Evolutionary conservation across 2,329 filamentous ascomycete genomes (phyloP), one percentile per base, ranked within the genome.

Genomic region (Macroventuria anomochaeta): DNA sequence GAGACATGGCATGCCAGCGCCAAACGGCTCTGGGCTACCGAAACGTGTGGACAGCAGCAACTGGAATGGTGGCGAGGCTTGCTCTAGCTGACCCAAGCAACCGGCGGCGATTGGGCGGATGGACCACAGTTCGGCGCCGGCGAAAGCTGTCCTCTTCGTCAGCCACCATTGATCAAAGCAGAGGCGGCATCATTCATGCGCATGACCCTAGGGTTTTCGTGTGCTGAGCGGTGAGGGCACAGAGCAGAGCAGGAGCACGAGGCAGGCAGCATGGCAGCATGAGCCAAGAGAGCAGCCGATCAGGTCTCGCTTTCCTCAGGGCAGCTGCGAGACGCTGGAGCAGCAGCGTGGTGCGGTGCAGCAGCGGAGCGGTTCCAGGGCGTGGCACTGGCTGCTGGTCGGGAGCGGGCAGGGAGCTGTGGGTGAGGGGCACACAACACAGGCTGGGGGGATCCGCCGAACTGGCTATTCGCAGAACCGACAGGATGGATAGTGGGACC

Each of bases 401-500:
- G 33, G 34, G 41, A 25, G 41, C 23, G 17, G 41, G 36, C 23
- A 34, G 26, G 12, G 28, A 29, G 33, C 51, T 31, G 23, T 47
- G 44, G 51, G 40, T 42, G 44, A 47, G 38, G 37, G 43, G 43
- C 43, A 18, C 20, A 33, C 32, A 26, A 32, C 6, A 33, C 25
- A 18, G 48, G 34, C 41, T 52, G 49, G 41, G 38, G 53, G 50
- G 47, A 56, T 58, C 62, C 64, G 62, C 59, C 55, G 47, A 55
- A 48, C 47, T 50, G 55, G 62, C 50, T 57, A 44, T 47, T 59
- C 48, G 41, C 32, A 49, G 48, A 32, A 47, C 65, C 61, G 64
- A 59, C 40, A 46, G 38, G 29, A 15, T 57, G 64, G 65, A 51
- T 58, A 48, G 53, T 54, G 66, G 66, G 57, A 65, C 46, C 41